Base-by-base conservation (phyloP, 2,329 filamentous ascomycete species). In the Aspergillus terreus region DNA sequence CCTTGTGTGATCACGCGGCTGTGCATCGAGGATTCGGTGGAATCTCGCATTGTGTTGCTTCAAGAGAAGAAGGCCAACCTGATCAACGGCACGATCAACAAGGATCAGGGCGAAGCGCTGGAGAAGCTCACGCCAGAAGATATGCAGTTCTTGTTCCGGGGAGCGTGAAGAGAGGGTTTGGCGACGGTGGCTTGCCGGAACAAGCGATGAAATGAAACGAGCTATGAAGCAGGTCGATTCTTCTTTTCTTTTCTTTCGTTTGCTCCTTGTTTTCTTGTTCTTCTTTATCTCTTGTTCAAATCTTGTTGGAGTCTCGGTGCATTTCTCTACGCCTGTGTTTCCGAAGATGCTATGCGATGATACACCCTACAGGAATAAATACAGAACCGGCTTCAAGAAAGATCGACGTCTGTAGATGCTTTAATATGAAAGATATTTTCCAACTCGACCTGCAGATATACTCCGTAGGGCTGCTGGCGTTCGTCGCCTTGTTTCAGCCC, bases 11-110 rank as follows among this genome's bases (percentile, higher is more conserved):
- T 99, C 62, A 97, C 92, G 1, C 85, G 94, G 25, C 82, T 99
- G 10, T 95, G 91, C 67, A 96, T 99, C 56, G 92, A 99, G 69
- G 94, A 99, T 68, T 95, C 90, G 1, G 92, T 99, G 25, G 94
- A 99, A 75, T 94, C 88, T 52, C 84, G 94, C 43, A 99, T 99
- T 82, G 90, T 99, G 2, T 78, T 94, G 59, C 81, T 99, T 23
- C 94, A 99, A 70, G 94, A 99, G 76, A 99, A 99, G 82, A 99
- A 99, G 76, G 91, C 92, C 1, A 92, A 88, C 66, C 92, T 99
- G 89, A 99, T 99, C 66, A 90, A 92, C 62, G 92, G 91, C 25
- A 99, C 94, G 0, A 92, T 99, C 70, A 96, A 97, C 70, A 88
- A 90, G 41, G 92, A 97, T 67, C 87, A 94, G 62, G 68, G 64